Evolutionary conservation across 768 basidiomycete genomes (phyloP).

Genomic region (Boletus barrowsii): DNA sequence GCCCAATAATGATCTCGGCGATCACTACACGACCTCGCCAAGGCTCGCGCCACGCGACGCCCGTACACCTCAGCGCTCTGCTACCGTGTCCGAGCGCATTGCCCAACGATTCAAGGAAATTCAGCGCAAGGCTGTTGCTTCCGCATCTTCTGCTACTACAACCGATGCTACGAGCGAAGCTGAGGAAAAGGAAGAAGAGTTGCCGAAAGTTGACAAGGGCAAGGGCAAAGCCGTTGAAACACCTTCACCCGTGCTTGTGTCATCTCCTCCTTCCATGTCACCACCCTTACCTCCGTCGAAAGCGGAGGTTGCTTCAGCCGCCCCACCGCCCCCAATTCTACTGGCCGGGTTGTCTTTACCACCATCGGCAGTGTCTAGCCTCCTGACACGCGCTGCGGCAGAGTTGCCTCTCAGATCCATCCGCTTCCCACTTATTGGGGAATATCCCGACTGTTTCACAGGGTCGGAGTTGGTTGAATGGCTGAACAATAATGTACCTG

Average conservation of each 20-base stretch:
- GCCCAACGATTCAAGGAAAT: constrained; percentile 78
- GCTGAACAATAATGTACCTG: constrained; percentile 75
- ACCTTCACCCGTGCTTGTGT: constrained; percentile 28
- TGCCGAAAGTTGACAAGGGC: constrained; percentile 75
- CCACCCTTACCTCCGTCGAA: constrained; percentile 51
- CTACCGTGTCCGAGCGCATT: constrained; percentile 86
- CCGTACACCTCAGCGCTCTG: constrained; percentile 58
- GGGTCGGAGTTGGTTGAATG: constrained; percentile 88
- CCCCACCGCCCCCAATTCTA: constrained; percentile 53
- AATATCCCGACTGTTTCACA: constrained; percentile 82
- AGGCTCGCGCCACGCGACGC: constrained; percentile 54
- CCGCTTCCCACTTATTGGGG: constrained; percentile 75
- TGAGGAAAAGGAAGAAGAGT: constrained; percentile 32
- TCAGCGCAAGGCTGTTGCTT: constrained; percentile 50
- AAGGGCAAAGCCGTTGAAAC: constrained; percentile 64
- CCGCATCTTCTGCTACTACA: constrained; percentile 28
- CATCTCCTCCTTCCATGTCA: constrained; percentile 64
- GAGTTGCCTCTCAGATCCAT: constrained; percentile 71
- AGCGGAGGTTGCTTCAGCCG: constrained; percentile 36
- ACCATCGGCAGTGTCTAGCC: constrained; percentile 59
- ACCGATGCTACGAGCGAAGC: constrained; percentile 22
- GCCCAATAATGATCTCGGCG: constrained; percentile 58
- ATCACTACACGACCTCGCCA: constrained; percentile 83
- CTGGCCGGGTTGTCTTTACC: constrained; percentile 73
- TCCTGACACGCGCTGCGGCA: constrained; percentile 67